Conservation (phyloP, 2,329 filamentous ascomycete genomes). For the Cladophialophora immunda region DNA sequence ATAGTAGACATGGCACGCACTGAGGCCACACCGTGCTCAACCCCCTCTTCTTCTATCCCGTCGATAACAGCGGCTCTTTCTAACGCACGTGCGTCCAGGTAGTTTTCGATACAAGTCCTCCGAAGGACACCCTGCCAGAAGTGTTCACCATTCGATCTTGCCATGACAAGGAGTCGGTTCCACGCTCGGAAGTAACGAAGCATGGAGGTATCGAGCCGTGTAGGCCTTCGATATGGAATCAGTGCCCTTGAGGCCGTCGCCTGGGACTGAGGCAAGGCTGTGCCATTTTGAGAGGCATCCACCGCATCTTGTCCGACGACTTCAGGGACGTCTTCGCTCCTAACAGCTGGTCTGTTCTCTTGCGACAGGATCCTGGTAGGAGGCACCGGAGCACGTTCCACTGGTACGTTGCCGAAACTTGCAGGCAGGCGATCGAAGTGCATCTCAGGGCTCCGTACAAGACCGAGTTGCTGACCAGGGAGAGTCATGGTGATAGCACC, state of each 20-base stretch:
- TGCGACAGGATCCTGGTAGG: neutral
- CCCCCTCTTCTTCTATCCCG: neutral
- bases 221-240: neutral
- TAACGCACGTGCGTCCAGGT: neutral
- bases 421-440: neutral
- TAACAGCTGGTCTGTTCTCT: neutral
- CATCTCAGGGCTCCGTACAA: neutral
- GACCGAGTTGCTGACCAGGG: constrained; percentile 4
- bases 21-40: neutral
- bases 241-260: neutral
- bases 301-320: neutral
- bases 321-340: neutral
- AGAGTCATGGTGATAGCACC: constrained; percentile 2
- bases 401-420: neutral
- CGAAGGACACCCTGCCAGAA: neutral
- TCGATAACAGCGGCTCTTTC: neutral
- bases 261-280: neutral
- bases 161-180: neutral
- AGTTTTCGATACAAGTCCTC: neutral
- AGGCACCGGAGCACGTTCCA: neutral
- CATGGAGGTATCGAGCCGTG: neutral
- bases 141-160: neutral
- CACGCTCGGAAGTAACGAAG: no score
- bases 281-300: no score
- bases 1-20: neutral